A percentile compares a stretch with the other conserved stretches of the same genome.
Conservation (phyloP, 148 eudicot genomes). For the Persicaria maculosa region DNA sequence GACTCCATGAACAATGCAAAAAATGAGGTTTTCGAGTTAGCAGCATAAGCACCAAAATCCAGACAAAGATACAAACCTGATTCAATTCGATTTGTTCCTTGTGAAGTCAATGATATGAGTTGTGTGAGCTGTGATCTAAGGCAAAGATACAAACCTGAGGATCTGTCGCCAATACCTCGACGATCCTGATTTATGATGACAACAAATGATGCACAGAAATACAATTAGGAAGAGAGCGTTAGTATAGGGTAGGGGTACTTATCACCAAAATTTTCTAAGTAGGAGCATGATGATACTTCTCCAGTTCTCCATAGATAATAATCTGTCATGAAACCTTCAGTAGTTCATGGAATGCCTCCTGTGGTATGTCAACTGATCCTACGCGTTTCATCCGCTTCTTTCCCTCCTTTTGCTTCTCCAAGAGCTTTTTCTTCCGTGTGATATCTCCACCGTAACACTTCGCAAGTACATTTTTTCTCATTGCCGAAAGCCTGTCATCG, state of each 20-base stretch:
- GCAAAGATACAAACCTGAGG: slow-evolving; percentile 1
- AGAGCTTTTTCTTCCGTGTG: slow-evolving; percentile 68
- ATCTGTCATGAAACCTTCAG: slow-evolving; percentile 55
- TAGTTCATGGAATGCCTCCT: slow-evolving; percentile 87
- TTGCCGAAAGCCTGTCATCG: slow-evolving; percentile 60
- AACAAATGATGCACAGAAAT: background rate
- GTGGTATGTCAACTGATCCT: slow-evolving; percentile 92
- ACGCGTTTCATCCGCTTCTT: slow-evolving; percentile 98
- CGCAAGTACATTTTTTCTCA: slow-evolving; percentile 96
- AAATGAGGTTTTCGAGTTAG: no score
- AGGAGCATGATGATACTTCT: background rate
- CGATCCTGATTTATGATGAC: slow-evolving; percentile 7
- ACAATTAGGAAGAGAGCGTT: background rate
- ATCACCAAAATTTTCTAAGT: slow-evolving; percentile 1
- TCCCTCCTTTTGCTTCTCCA: slow-evolving; percentile 97
- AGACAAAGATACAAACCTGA: background rate
- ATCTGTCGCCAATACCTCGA: background rate
- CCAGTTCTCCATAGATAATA: background rate
- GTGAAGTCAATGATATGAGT: no score
- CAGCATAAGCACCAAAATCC: no score
- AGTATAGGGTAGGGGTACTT: background rate
- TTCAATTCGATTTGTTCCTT: background rate
- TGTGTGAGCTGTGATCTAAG: background rate
- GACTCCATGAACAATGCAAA: no score
- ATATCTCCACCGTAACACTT: slow-evolving; percentile 97